Conservation (phyloP, 2,329 filamentous ascomycete species). For the Phialocephala subalpina region DNA sequence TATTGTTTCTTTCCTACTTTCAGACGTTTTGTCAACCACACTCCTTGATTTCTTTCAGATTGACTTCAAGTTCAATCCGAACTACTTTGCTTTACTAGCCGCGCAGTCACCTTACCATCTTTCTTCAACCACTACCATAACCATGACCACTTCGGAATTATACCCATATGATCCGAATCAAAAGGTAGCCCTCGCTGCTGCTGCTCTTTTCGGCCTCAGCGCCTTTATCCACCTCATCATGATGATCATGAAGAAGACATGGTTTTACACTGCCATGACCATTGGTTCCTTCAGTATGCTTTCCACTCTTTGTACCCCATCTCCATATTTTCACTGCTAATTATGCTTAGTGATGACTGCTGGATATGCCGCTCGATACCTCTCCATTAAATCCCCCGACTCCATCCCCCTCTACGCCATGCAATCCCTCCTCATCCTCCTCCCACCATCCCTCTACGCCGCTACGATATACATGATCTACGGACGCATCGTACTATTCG, state of each 20-base stretch:
- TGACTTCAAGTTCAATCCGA: neutral
- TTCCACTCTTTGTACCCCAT: neutral
- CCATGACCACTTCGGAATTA: slow-evolving; percentile 6
- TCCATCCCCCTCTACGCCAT: slow-evolving; percentile 44
- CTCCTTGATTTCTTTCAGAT: neutral
- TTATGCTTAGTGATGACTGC: slow-evolving; percentile 34
- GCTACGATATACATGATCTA: slow-evolving; percentile 45
- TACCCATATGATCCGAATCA: slow-evolving; percentile 28
- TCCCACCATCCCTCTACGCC: slow-evolving; percentile 44
- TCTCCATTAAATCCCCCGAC: slow-evolving; percentile 36
- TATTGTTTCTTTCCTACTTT: neutral
- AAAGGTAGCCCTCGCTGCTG: slow-evolving; percentile 16
- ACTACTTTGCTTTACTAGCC: neutral
- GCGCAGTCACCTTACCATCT: neutral
- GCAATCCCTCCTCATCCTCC: slow-evolving; percentile 40
- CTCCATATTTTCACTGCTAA: neutral
- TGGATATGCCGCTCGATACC: slow-evolving; percentile 30
- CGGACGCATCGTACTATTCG: slow-evolving; percentile 38
- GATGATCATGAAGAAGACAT: slow-evolving; percentile 31
- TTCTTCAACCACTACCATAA: neutral
- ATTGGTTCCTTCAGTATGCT: slow-evolving; percentile 29
- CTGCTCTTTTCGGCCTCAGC: slow-evolving; percentile 28
- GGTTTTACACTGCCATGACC: slow-evolving; percentile 31
- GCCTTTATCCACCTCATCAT: slow-evolving; percentile 24
- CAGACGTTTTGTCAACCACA: neutral